These are phyloP conservation scores for Lichtheimia hyalospora DNA, from an alignment of 371 early-diverging fungal species.

Conservation along the genomic window DNA sequence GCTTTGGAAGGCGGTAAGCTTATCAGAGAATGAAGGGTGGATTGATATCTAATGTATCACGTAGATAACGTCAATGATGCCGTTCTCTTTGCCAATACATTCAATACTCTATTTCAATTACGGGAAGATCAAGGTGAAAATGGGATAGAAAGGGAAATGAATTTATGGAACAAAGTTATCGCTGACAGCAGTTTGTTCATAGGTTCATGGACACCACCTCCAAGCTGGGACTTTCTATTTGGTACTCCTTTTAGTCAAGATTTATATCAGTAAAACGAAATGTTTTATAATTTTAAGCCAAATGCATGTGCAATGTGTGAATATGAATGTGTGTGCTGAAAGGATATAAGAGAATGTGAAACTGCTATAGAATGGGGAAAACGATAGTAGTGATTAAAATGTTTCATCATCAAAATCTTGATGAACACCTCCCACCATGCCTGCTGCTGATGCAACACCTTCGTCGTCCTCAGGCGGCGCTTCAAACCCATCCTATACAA, in stretches of 20 bases:
- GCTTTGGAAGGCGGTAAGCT: slow-evolving; percentile 69
- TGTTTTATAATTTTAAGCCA: too few species aligned
- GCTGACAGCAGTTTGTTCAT: background rate
- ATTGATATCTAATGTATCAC: background rate
- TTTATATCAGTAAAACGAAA: slow-evolving; percentile 29
- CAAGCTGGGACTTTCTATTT: slow-evolving; percentile 69
- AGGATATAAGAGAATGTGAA: too few species aligned
- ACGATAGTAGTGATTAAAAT: slow-evolving; percentile 29
- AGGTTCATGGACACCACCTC: slow-evolving; percentile 62
- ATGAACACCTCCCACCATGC: slow-evolving; percentile 5
- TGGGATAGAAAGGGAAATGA: slow-evolving; percentile 20
- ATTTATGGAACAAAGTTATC: background rate
- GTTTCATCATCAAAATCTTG: slow-evolving; percentile 52
- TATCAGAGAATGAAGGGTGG: background rate
- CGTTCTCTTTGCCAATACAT: slow-evolving; percentile 58
- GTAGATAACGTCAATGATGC: slow-evolving; percentile 70
- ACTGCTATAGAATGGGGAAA: background rate
- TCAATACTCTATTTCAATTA: slow-evolving; percentile 49
- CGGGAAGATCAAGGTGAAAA: slow-evolving; percentile 6
- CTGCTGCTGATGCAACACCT: slow-evolving; percentile 1
- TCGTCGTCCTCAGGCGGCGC: slow-evolving; percentile 37
- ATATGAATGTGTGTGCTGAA: too few species aligned
- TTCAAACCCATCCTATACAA: slow-evolving; percentile 39
- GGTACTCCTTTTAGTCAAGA: slow-evolving; percentile 45
- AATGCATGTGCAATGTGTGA: too few species aligned